A percentile compares a stretch with the other conserved stretches of the same genome.
Evolutionary conservation across 2,329 filamentous ascomycete species (phyloP).

Genomic region (Penicillium crustosum): DNA sequence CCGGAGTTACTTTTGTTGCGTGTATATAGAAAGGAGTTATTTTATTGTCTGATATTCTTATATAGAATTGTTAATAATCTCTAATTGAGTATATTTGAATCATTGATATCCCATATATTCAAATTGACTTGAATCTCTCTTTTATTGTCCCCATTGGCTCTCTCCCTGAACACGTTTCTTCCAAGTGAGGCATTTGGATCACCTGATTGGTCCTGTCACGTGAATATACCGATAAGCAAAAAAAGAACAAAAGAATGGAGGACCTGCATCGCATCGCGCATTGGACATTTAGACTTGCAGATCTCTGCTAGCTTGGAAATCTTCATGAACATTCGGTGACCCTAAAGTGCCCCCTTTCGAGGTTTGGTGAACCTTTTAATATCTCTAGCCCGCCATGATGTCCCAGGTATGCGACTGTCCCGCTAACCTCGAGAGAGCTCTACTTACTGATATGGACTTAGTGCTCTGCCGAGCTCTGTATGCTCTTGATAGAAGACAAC

Average conservation of each 20-base stretch:
- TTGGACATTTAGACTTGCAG: conserved; percentile 4
- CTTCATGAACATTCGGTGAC: conserved; percentile 59
- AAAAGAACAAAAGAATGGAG: conserved; percentile 19
- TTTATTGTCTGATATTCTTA: neutral
- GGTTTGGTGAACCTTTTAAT: conserved; percentile 65
- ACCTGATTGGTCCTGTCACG: conserved; percentile 19
- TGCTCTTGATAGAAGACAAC: conserved; percentile 81
- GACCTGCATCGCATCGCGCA: conserved; percentile 7
- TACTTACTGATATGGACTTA: conserved; percentile 39
- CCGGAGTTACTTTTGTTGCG: conserved; percentile 31
- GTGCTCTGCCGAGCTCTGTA: conserved; percentile 82
- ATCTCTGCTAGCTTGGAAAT: conserved; percentile 1
- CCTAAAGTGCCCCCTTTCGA: conserved; percentile 69
- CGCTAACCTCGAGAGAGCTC: conserved; percentile 21
- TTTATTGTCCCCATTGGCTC: neutral
- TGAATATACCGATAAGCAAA: conserved; percentile 29
- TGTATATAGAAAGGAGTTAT: neutral
- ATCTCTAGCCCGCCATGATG: conserved; percentile 55
- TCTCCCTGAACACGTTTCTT: neutral
- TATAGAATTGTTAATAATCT: neutral
- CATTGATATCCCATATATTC: neutral
- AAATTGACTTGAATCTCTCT: neutral
- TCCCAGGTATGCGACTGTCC: conserved; percentile 52
- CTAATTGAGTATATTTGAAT: neutral
- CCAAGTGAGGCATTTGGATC: conserved; percentile 7